phyloP scores from a whole-genome alignment of 2,329 filamentous ascomycete species.

The Penicillium digitatum region DNA sequence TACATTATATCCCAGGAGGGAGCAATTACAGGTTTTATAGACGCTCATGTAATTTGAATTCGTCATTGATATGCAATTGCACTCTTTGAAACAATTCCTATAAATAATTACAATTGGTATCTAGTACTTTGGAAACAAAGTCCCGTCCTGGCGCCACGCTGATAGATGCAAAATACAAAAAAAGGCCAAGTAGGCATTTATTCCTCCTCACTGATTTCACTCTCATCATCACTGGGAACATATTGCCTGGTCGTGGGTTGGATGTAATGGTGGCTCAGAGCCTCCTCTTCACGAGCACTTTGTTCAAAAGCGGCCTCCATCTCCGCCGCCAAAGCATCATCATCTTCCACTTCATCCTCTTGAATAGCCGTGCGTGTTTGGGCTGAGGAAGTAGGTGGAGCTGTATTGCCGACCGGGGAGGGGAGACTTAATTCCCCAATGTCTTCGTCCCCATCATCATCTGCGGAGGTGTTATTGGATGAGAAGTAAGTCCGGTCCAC shows the following conservation, averaged over 20 bases:
- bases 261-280: slow-evolving; percentile 34
- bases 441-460: slow-evolving; percentile 40
- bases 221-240: slow-evolving; percentile 52
- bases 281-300: slow-evolving; percentile 41
- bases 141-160: slow-evolving; percentile 9
- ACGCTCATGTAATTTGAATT: background rate
- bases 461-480: slow-evolving; percentile 40
- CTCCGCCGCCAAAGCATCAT: slow-evolving; percentile 55
- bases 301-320: slow-evolving; percentile 54
- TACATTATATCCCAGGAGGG: background rate
- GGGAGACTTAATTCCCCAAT: slow-evolving; percentile 39
- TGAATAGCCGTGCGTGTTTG: slow-evolving; percentile 23
- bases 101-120: slow-evolving; percentile 10
- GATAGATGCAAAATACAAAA: slow-evolving; percentile 10
- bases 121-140: slow-evolving; percentile 3
- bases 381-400: slow-evolving; percentile 11
- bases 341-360: slow-evolving; percentile 39
- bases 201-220: slow-evolving; percentile 65
- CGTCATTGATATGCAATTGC: background rate
- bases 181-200: slow-evolving; percentile 29
- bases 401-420: slow-evolving; percentile 32
- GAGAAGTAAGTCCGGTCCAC: slow-evolving; percentile 43
- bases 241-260: slow-evolving; percentile 31
- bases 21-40: background rate
- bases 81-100: background rate